Base-by-base conservation (phyloP, 176 grass and related monocot genomes). In the Puccinellia tenuiflora region DNA sequence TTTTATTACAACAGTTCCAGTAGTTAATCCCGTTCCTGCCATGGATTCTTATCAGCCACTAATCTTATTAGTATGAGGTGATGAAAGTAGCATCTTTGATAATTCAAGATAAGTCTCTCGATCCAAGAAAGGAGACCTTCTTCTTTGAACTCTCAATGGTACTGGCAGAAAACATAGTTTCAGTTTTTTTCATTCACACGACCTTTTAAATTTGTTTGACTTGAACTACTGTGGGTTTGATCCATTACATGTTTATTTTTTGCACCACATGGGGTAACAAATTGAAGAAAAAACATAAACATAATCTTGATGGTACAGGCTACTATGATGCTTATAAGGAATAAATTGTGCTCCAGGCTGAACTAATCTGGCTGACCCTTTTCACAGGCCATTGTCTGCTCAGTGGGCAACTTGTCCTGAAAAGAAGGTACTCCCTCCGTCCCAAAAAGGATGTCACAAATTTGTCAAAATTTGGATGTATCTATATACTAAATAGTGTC, bases 161-260 rank as follows among this genome's bases (percentile, higher is more conserved):
- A 76, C 77, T 40, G 42, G 67, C 55, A 21, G 42, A 37, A 66
- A 82, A 77, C 6, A 20, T 1, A 54, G 46, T 31, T 79, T 68
- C 13, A 59, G 18, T 16, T 55, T 82, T 80, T 66, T 60, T 76
- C 25, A 63, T 37, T 29, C 47, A 7, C 37, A 78, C 20, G 3
- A 9, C 22, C 22, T 52, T 84, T 28, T 79, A 28, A 59, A 30
- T 89, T 75, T 62, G 59, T 57, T 87, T 29, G 17, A 43, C 56
- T 63, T 59, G 8, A 14, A 17, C 16, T 68, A 9, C 30, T 62
- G 45, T 83, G 6, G 45, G 55, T 79, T 34, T 79, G 18, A 84
- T 83, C 83, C 8, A 84, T 79, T 73, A 43, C 45, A 78, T 42
- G 16, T 80, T 37, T 80, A 66, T 43, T 59, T 53, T 30, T n/a